Evolutionary conservation across 169 alveolate genomes (phyloP).

Genomic region (Plasmodium vivax): DNA sequence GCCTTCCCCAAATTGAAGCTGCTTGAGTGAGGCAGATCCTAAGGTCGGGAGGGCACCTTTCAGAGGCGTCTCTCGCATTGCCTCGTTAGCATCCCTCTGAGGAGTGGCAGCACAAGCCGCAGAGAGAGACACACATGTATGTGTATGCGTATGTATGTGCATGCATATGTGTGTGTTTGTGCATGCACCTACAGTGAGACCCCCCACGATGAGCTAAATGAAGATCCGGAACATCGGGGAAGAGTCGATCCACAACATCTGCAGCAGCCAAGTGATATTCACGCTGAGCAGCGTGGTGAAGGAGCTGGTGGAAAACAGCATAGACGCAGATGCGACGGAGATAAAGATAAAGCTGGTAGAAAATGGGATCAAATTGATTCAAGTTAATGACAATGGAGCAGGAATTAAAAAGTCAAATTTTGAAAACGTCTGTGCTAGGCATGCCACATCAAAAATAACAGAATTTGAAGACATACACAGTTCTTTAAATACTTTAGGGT

Average conservation of each 20-base stretch:
- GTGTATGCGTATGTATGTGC: not conserved
- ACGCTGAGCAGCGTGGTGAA: constrained; percentile 85
- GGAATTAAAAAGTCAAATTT: constrained; percentile 92
- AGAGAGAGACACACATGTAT: not conserved
- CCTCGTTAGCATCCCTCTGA: not conserved
- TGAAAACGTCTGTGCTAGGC: constrained; percentile 83
- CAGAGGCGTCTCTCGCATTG: not conserved
- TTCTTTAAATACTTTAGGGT: constrained; percentile 93
- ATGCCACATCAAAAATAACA: constrained; percentile 95
- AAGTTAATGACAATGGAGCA: constrained; percentile 93
- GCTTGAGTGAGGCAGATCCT: not conserved
- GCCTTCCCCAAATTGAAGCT: not conserved
- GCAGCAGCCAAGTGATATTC: constrained; percentile 69
- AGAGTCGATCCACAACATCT: constrained; percentile 52
- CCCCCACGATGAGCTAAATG: not conserved
- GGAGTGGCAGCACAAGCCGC: not conserved
- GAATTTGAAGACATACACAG: constrained; percentile 91
- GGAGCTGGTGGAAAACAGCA: constrained; percentile 95
- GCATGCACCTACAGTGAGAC: not conserved
- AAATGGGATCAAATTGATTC: constrained; percentile 91
- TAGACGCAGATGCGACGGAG: constrained; percentile 93
- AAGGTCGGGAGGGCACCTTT: not conserved
- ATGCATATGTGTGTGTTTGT: not conserved
- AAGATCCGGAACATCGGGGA: constrained; percentile 45
- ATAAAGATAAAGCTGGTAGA: constrained; percentile 90